Evolutionary conservation across 1,139 yeast species (phyloP).

Genomic region (Suhomyces bokatorum): DNA sequence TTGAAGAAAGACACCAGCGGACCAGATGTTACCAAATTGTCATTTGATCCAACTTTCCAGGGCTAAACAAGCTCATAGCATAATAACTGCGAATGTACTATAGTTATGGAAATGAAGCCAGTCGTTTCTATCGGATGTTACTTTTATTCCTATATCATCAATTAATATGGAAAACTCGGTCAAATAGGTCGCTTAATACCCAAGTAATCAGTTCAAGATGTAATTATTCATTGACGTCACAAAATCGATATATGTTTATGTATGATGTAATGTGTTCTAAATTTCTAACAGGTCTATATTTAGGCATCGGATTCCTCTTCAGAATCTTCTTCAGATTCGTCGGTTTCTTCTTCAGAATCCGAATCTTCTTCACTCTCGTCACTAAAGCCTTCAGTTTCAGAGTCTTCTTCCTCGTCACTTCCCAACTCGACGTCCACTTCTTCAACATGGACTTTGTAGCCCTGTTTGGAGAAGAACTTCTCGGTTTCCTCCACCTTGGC

Average conservation of each 20-base stretch:
- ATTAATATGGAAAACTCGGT: not conserved
- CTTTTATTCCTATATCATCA: not conserved
- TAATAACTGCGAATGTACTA: not conserved
- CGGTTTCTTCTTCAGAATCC: conserved; percentile 5
- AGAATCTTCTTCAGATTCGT: not conserved
- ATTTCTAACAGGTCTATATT: not conserved
- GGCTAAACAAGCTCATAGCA: not conserved
- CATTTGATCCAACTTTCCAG: not conserved
- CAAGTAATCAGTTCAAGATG: too few relatives aligned
- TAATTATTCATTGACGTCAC: too few relatives aligned
- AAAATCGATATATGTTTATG: too few relatives aligned
- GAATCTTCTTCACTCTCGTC: conserved; percentile 7
- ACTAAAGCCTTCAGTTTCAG: conserved; percentile 19
- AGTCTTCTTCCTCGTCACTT: conserved; percentile 18
- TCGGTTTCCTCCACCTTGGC: conserved; percentile 53
- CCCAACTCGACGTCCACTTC: conserved; percentile 34
- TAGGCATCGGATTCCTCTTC: conserved; percentile 9
- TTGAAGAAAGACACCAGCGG: conserved; percentile 26
- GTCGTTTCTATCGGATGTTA: conserved; percentile 1
- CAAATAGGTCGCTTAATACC: not conserved
- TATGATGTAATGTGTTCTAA: not conserved
- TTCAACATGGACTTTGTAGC: conserved; percentile 64
- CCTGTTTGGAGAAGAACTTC: conserved; percentile 49
- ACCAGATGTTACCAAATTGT: conserved; percentile 11
- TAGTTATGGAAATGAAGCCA: not conserved